These are phyloP conservation scores for Candida rishiriensis DNA, from an alignment of 805 yeast genomes.

Conservation along the genomic window DNA sequence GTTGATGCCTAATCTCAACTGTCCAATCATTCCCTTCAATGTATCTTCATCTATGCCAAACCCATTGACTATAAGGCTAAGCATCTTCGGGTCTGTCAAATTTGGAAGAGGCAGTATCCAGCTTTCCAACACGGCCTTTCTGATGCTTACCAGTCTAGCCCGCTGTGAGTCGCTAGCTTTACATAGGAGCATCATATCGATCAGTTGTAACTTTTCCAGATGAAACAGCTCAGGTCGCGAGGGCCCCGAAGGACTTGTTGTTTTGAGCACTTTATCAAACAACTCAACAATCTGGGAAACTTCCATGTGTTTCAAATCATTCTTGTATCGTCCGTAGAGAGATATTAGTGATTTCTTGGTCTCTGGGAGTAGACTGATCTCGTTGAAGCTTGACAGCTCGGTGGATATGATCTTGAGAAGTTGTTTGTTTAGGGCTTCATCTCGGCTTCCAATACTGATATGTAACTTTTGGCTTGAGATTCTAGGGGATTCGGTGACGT, in stretches of 20 bases:
- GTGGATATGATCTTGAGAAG: slow-evolving; percentile 12
- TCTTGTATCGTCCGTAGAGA: slow-evolving; percentile 11
- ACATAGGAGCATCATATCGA: slow-evolving; percentile 14
- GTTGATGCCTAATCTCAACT: slow-evolving; percentile 8
- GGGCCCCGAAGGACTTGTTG: slow-evolving; percentile 5
- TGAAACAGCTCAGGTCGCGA: neutral
- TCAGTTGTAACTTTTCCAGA: slow-evolving; percentile 11
- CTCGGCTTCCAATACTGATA: slow-evolving; percentile 19
- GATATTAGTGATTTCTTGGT: slow-evolving; percentile 11
- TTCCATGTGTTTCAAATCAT: slow-evolving; percentile 16
- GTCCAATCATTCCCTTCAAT: slow-evolving; percentile 6
- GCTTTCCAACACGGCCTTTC: slow-evolving; percentile 8
- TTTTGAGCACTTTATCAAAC: slow-evolving; percentile 7
- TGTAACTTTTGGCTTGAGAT: slow-evolving; percentile 16
- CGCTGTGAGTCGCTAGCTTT: slow-evolving; percentile 14
- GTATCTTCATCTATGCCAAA: slow-evolving; percentile 6
- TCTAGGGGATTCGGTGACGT: slow-evolving; percentile 17
- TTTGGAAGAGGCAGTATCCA: slow-evolving; percentile 10
- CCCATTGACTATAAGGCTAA: slow-evolving; percentile 8
- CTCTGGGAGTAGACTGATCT: slow-evolving; percentile 11
- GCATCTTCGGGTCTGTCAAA: slow-evolving; percentile 7
- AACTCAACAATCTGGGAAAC: slow-evolving; percentile 8
- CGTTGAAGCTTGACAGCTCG: slow-evolving; percentile 12
- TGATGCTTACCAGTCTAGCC: slow-evolving; percentile 6
- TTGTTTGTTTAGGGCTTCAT: slow-evolving; percentile 21